Evolutionary conservation across 2,329 filamentous ascomycete species (phyloP).

Genomic region (Celoporthe dispersa): DNA sequence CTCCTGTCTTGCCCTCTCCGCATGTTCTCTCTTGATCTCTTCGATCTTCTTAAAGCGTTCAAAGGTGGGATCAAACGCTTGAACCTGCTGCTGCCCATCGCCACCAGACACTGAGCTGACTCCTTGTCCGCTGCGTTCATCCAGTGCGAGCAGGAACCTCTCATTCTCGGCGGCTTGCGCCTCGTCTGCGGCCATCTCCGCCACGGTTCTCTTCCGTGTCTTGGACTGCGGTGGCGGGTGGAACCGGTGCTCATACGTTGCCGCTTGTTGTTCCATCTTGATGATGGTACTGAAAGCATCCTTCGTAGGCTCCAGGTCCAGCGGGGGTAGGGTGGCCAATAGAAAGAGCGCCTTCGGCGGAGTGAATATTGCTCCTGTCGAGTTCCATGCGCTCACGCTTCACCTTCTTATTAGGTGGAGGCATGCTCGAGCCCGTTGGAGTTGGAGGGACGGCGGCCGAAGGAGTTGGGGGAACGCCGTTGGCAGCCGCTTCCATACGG

Average conservation of each 20-base stretch:
- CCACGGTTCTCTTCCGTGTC: slow-evolving; percentile 88
- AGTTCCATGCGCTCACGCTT: slow-evolving; percentile 77
- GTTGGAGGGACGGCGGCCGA: slow-evolving; percentile 63
- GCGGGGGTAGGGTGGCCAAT: slow-evolving; percentile 71
- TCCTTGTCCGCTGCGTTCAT: slow-evolving; percentile 75
- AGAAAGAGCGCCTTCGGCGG: slow-evolving; percentile 79
- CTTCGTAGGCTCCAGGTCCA: slow-evolving; percentile 78
- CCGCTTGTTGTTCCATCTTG: slow-evolving; percentile 59
- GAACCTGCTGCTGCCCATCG: slow-evolving; percentile 72
- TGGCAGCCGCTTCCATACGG: slow-evolving; percentile 35
- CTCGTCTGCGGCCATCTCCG: slow-evolving; percentile 94
- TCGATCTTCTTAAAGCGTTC: slow-evolving; percentile 91
- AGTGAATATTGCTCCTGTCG: slow-evolving; percentile 72
- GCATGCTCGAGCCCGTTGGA: slow-evolving; percentile 62
- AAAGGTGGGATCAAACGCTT: slow-evolving; percentile 84
- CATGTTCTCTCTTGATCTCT: slow-evolving; percentile 77
- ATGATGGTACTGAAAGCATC: slow-evolving; percentile 70
- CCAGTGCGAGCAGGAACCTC: slow-evolving; percentile 88
- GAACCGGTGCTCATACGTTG: slow-evolving; percentile 71
- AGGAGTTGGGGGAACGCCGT: slow-evolving; percentile 69
- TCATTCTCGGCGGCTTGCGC: slow-evolving; percentile 87
- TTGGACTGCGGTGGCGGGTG: slow-evolving; percentile 81
- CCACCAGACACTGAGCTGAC: slow-evolving; percentile 66
- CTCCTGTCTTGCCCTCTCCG: slow-evolving; percentile 77
- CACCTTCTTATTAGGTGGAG: slow-evolving; percentile 64